Evolutionary conservation across 1,284 basidiomycete species (phyloP), one percentile per base, ranked within the genome.

Genomic region (Cryptococcus floricola): DNA sequence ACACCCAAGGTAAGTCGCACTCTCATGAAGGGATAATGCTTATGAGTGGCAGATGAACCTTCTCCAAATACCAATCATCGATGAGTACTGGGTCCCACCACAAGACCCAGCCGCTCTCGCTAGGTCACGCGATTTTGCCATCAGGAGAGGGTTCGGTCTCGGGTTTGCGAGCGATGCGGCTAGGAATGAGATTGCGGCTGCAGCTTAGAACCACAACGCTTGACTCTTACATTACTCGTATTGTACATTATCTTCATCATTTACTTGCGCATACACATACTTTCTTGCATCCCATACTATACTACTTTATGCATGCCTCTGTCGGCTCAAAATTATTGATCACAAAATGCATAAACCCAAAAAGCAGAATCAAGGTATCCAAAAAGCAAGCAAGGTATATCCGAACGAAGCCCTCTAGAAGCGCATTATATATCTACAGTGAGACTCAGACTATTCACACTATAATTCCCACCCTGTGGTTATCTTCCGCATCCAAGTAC

Each of bases 51-150:
- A 81, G 78, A 81, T 82, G 90, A 97, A 98, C 71, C 79, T 97
- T 28, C 80, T 98, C 23, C 91, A 95, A 74, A 88, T 94, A 64
- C 94, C 95, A 1, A 96, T 98, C 69, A 80, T 89, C 43, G 95
- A 97, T 52, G 74, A 76, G 73, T 96, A 85, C 77, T 91, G 88
- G 75, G 87, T 91, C 16, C 81, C 86, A 4, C 88, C 76, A 5
- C 70, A 76, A 61, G 74, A 76, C 57, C 71, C 73, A 13, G 70
- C 70, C 8, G 52, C 60, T 14, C 63, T 68, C 28, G 50, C 59
- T 38, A 70, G 76, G n/a, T 69, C 72, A 18, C 68, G 64, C 16
- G 75, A 77, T 49, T 77, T 74, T 54, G 75, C 73, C 7, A 72
- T 76, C 52, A 53, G 65, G 41, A 69, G 70, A 55, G 76, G 76